These are phyloP conservation scores for Kwoniella shivajii DNA, from an alignment of 1,284 basidiomycete genomes.

Conservation along the genomic window DNA sequence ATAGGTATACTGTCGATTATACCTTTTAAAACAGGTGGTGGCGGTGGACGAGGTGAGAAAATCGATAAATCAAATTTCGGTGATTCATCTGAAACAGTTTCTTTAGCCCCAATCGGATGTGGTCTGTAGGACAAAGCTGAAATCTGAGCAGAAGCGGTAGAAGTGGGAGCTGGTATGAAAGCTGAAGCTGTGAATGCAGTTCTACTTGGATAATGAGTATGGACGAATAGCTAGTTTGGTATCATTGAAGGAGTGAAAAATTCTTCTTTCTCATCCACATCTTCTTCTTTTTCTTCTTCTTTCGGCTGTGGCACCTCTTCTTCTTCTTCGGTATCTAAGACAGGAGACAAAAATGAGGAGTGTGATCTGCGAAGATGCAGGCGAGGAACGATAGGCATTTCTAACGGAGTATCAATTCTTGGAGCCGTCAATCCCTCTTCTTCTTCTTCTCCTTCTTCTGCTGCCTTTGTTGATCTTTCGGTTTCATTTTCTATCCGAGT, in stretches of 20 bases:
- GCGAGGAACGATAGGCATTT: constrained; percentile 1
- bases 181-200: background rate
- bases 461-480: too few relatives aligned
- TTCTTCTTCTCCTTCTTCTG: too few relatives aligned
- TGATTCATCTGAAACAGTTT: background rate
- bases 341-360: background rate
- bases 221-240: background rate
- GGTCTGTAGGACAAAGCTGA: too few relatives aligned
- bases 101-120: background rate
- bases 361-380: constrained; percentile 4
- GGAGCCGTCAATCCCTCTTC: too few relatives aligned
- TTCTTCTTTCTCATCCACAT: constrained; percentile 11
- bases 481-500: background rate
- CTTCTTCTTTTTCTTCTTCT: background rate
- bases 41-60: constrained; percentile 22
- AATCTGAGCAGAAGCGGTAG: too few relatives aligned
- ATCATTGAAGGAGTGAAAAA: constrained; percentile 20
- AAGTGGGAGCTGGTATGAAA: background rate
- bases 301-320: background rate
- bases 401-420: constrained; percentile 15
- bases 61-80: constrained; percentile 16
- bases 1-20: constrained; percentile 15
- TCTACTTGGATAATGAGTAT: constrained; percentile 1
- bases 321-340: constrained; percentile 10
- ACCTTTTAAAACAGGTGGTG: constrained; percentile 14